A percentile compares a stretch with the other conserved stretches of the same genome.
These are phyloP conservation scores for Phytophthora ramorum DNA, from an alignment of 352 stramenopile genomes.

Conservation along the genomic window DNA sequence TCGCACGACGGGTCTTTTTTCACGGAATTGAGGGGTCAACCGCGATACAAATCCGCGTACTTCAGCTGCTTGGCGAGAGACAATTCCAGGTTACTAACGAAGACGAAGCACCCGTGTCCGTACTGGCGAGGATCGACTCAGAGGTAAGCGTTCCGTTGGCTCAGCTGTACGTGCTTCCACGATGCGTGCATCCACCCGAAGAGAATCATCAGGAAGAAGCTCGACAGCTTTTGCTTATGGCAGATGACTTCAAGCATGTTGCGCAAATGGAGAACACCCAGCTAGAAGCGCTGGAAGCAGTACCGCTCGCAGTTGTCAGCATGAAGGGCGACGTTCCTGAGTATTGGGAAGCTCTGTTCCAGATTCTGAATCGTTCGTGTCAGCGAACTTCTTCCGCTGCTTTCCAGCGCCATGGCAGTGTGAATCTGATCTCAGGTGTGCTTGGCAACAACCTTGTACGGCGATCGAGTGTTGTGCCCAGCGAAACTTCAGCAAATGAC, in stretches of 20 bases:
- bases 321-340: constrained; percentile 28
- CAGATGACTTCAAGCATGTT: constrained; percentile 38
- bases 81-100: constrained; percentile 14
- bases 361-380: constrained; percentile 44
- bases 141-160: constrained; percentile 4
- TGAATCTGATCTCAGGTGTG: neutral
- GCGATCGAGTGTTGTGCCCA: neutral
- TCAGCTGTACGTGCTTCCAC: constrained; percentile 28
- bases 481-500: neutral
- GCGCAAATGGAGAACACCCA: constrained; percentile 42
- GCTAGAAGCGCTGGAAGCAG: constrained; percentile 44
- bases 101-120: neutral
- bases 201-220: constrained; percentile 8
- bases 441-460: neutral
- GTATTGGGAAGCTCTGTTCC: constrained; percentile 60
- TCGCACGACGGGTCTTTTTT: constrained; percentile 44
- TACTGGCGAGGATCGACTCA: neutral
- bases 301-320: constrained; percentile 51
- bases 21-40: constrained; percentile 19
- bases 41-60: constrained; percentile 23
- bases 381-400: constrained; percentile 32
- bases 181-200: constrained; percentile 5
- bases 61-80: constrained; percentile 20
- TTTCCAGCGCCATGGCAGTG: constrained; percentile 23
- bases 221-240: constrained; percentile 36